These are phyloP conservation scores for Parietaria judaica DNA, from an alignment of 306 rosid genomes.

Conservation along the genomic window DNA sequence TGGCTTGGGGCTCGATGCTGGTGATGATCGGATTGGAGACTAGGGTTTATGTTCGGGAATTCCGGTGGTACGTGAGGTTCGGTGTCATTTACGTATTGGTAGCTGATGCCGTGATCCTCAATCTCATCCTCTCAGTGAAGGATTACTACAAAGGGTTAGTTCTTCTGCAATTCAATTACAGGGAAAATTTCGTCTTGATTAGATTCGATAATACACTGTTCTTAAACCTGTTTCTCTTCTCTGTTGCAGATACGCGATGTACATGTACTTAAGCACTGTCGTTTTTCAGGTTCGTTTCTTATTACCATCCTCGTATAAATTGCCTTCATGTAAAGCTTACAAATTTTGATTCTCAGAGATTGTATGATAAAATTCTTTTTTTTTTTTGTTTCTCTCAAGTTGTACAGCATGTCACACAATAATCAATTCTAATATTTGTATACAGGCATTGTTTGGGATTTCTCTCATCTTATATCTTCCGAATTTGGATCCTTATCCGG, in stretches of 20 bases:
- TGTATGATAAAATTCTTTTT: background rate
- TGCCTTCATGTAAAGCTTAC: background rate
- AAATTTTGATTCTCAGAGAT: background rate
- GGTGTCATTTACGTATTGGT: constrained; percentile 74
- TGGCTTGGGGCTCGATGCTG: constrained; percentile 66
- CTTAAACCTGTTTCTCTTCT: constrained; percentile 16
- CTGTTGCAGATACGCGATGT: constrained; percentile 48
- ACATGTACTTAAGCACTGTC: constrained; percentile 39
- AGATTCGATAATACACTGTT: background rate
- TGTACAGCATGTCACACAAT: background rate
- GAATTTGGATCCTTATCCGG: constrained; percentile 58
- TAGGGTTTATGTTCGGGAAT: constrained; percentile 50
- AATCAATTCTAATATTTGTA: constrained; percentile 15
- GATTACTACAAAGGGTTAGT: constrained; percentile 52
- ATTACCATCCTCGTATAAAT: background rate
- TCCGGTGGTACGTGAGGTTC: constrained; percentile 71
- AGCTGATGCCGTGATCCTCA: constrained; percentile 62
- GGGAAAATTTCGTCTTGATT: background rate
- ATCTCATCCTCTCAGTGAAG: constrained; percentile 48
- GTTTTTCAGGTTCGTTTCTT: constrained; percentile 46
- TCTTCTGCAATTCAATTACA: constrained; percentile 9
- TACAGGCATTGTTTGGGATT: constrained; percentile 65
- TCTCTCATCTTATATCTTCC: constrained; percentile 61
- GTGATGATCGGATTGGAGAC: constrained; percentile 55
- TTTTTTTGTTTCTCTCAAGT: background rate